Base-by-base conservation (phyloP, 495 filamentous ascomycete genomes). In the Annulohypoxylon moriforme region DNA sequence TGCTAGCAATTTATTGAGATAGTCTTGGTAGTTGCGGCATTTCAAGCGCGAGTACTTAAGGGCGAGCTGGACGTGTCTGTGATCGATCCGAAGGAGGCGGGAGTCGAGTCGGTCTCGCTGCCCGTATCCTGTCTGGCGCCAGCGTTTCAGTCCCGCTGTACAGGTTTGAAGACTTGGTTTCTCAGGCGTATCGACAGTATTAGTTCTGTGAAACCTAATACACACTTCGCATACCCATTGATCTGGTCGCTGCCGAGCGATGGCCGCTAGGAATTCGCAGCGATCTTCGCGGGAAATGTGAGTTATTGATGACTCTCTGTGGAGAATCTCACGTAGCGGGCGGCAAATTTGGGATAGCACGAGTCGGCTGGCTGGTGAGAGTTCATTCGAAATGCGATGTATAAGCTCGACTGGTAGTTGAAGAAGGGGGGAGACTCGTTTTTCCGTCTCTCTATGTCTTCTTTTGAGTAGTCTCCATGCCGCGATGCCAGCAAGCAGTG, bases 61-160 rank as follows among this genome's bases (percentile, higher is more conserved):
- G 11, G 67, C 55, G 14, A 70, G 67, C 55, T 64, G 60, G 14
- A 70, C 8, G n/a, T 70, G 67, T 14, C 34, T 60, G 29, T 70
- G 53, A 4, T 60, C 42, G 4, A 60, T 4, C 1, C 2, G 33
- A 36, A 60, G 0, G 22, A 40, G 34, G 13, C 56, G 64, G 2
- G 11, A 8, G 42, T 58, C 42, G 14, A 59, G 42, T n/a, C 44
- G 42, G 24, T 25, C 20, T 4, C 1, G 24, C 34, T 29, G 38
- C n/a, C 38, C 24, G 60, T 50, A 50, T 22, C 44, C 16, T 38
- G 46, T 18, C 1, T n/a, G 7, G 20, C 27, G 40, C 34, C 56
- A 46, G 2, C 29, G 14, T 7, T 27, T 14, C 50, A 33, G 47
- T 5, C 31, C 42, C 2, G 50, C 22, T 13, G 60, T 52, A 25